Evolutionary conservation across 2,329 filamentous ascomycete genomes (phyloP), one percentile per base, ranked within the genome.

Genomic region (Colletotrichum cordylinicola): DNA sequence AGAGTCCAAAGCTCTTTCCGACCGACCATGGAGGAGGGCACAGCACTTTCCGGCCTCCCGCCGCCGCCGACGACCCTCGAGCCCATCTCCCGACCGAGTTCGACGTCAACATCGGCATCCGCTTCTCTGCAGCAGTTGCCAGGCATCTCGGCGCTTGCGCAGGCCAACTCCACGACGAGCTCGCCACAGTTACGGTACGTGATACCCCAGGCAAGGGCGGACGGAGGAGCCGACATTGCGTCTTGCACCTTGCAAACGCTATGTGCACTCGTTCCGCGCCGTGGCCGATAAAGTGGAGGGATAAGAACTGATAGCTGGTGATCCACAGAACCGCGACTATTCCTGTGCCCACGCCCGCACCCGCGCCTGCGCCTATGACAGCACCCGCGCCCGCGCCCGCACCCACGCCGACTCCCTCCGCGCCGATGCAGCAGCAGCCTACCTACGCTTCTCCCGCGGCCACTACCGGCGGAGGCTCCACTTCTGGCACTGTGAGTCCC

Each of bases 101-200:
- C 89, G 37, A 87, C 87, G 4, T 88, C 89, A 5, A 87, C 88
- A 31, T 73, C 73, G 7, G 73, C 84, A 21, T 73, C 73, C 10
- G 73, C 84, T 21, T 87, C 87, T 18, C 81, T 86, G 72, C 84
- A 85, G 18, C 88, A 90, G 56, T 81, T 90, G 52, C 85, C 88
- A 10, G 86, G 84, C 39, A 86, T 90, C 37, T 84, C 87, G 15
- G 83, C 87, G 5, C 82, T 90, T 61, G 87, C 87, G 48, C 82
- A 86, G 31, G 85, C 82, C 58, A 85, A 83, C 77, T 83, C 84
- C 33, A 81, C 84, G 21, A 82, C 83, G 13, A 84, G 81, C 78
- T 85, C 88, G 69, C 85, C 87, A 58, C 88, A 89, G 78, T 77
- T 85, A 77, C 88, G 87, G 89, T 90, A 83, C 82, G 87, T 84